phyloP scores from a whole-genome alignment of 2,329 filamentous ascomycete genomes.

The Apiospora koreana region DNA sequence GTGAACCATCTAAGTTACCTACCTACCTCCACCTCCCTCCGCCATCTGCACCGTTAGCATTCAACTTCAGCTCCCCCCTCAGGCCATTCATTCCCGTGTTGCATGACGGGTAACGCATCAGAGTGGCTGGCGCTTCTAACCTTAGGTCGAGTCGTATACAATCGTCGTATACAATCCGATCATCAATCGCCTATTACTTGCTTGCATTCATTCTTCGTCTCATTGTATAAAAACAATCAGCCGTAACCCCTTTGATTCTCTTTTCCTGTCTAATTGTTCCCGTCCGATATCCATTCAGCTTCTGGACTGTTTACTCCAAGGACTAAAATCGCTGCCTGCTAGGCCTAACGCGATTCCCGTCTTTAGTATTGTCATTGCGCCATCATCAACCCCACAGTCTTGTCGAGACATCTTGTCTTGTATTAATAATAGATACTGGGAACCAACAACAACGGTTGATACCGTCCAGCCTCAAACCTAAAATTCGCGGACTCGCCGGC shows the following conservation, averaged over 20 bases:
- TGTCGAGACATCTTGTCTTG: background rate
- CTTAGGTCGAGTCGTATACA: background rate
- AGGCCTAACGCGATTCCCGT: background rate
- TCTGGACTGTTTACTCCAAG: background rate
- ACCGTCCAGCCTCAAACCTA: conserved; percentile 8
- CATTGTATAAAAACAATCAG: background rate
- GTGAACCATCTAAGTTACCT: background rate
- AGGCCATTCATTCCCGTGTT: background rate
- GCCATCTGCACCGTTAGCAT: conserved; percentile 3
- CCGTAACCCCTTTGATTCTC: background rate
- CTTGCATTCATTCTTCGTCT: background rate
- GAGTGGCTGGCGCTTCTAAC: background rate
- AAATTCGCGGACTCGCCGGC: background rate
- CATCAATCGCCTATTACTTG: background rate
- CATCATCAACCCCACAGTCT: conserved; percentile 5
- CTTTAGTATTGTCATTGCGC: background rate
- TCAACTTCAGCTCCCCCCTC: background rate
- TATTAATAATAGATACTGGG: background rate
- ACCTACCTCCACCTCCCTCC: background rate
- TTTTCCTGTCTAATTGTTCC: background rate
- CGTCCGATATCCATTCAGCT: background rate
- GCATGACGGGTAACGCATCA: background rate
- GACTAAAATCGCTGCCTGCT: conserved; percentile 1
- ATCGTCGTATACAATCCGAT: background rate
- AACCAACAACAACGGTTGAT: background rate